These are phyloP conservation scores for Syzygium malaccense DNA, from an alignment of 441 rosid species.

Conservation along the genomic window DNA sequence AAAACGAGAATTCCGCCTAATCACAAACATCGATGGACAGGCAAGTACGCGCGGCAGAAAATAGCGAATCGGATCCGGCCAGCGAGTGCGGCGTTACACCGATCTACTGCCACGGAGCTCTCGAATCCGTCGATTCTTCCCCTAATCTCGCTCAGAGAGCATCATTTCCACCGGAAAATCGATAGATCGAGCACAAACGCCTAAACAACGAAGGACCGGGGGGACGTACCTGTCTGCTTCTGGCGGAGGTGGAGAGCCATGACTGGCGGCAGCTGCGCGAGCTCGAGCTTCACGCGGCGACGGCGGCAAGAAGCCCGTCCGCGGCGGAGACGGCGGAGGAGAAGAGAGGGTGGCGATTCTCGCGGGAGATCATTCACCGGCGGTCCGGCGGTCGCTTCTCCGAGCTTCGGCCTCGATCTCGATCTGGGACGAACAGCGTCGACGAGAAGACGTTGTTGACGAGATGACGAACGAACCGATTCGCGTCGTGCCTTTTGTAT, in stretches of 20 bases:
- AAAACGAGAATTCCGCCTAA: not conserved
- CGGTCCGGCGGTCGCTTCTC: not conserved
- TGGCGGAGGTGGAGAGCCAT: slow-evolving; percentile 97
- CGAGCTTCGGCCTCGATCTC: not conserved
- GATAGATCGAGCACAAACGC: not conserved
- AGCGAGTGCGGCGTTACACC: not conserved
- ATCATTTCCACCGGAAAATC: not conserved
- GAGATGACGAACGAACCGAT: not conserved
- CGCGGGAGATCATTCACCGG: not conserved
- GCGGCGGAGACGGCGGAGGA: not conserved
- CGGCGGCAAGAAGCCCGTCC: not conserved
- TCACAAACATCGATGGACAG: not conserved
- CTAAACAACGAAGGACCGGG: not conserved
- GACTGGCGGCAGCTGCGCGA: not conserved
- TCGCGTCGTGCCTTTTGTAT: not conserved
- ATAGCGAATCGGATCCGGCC: not conserved
- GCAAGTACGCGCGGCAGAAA: not conserved
- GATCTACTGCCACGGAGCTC: not conserved
- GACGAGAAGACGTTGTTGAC: not conserved
- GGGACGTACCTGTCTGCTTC: slow-evolving; percentile 64
- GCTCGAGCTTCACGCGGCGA: not conserved
- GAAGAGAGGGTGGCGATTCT: not conserved
- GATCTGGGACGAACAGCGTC: not conserved
- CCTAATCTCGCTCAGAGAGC: not conserved
- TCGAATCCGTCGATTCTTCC: not conserved